Conservation (phyloP, 495 filamentous ascomycete genomes). For the Xylaria sp. region DNA sequence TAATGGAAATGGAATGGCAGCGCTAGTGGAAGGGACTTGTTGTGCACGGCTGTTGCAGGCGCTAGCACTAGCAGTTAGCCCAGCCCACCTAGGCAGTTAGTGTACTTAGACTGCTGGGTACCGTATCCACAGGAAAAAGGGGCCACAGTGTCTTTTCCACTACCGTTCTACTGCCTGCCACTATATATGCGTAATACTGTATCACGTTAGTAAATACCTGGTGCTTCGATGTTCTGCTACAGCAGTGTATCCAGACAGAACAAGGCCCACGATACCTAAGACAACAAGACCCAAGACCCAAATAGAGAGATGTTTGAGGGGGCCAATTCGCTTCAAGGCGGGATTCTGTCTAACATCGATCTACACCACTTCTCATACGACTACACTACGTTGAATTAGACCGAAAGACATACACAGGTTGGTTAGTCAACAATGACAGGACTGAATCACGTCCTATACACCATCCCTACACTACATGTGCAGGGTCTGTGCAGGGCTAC, state of each 20-base stretch:
- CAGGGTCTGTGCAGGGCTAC: background rate
- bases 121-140: constrained; percentile 6
- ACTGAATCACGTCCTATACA: constrained; percentile 19
- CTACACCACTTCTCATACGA: constrained; percentile 1
- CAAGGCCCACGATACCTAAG: background rate
- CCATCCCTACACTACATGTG: background rate
- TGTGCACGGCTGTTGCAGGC: background rate
- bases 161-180: background rate
- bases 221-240: background rate
- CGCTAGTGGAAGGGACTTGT: background rate
- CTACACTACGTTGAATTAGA: background rate
- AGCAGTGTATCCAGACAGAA: background rate
- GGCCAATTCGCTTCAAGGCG: constrained; percentile 9
- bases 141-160: background rate
- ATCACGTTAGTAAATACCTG: background rate
- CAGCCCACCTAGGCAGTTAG: background rate
- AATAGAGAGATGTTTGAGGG: background rate
- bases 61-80: background rate
- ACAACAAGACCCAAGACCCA: background rate
- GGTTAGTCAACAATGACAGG: constrained; percentile 17
- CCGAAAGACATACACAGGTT: background rate
- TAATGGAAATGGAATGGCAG: background rate
- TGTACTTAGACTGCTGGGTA: background rate
- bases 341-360: constrained; percentile 18
- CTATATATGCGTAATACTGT: background rate